Evolutionary conservation across 2,329 filamentous ascomycete species (phyloP), one percentile per base, ranked within the genome.

Genomic region (Corynespora cassiicola): DNA sequence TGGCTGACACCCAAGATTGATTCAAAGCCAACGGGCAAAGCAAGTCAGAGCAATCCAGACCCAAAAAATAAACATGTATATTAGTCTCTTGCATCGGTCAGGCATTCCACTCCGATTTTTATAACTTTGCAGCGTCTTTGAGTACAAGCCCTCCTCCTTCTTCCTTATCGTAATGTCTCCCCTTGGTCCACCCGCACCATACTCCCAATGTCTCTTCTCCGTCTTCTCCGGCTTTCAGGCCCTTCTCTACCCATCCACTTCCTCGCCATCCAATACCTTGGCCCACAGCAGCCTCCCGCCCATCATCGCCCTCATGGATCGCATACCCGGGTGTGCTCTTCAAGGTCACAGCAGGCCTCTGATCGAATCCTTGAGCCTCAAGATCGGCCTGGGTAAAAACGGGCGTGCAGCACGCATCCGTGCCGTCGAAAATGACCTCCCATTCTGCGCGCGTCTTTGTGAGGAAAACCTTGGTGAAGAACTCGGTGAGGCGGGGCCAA

Each of bases 351-450:
- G 78, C 70, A 1, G 87, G 87, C 45, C 88, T 70, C 70, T 89
- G 86, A 50, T 90, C 86, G 30, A 85, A 83, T 0, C 76, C 77
- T 14, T 65, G 70, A n/a, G 64, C 50, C 57, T 89, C 81, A 27
- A 96, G 73, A 69, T 96, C 90, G 0, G 54, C 59, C 50, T 90
- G 88, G 21, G 84, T 84, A 26, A 96, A 73, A 1, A 97, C 88
- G 0, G 92, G 92, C n/a, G 88, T 90, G 48, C 87, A 90, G 66
- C 92, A 97, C 1, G 92, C 92, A 70, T 97, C 92, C 0, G 88
- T 94, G 8, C 87, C 88, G 63, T 95, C 88, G 63, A 96, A 97
- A 5, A 95, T 74, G 3, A 45, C 63, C 69, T 96, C 92, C 92
- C 92, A 97, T 64, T 95, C 86, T 0, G 69, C 62, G 21, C 91